Evolutionary conservation across 345 rosid genomes (phyloP).

Genomic region (Euphorbia peplus): DNA sequence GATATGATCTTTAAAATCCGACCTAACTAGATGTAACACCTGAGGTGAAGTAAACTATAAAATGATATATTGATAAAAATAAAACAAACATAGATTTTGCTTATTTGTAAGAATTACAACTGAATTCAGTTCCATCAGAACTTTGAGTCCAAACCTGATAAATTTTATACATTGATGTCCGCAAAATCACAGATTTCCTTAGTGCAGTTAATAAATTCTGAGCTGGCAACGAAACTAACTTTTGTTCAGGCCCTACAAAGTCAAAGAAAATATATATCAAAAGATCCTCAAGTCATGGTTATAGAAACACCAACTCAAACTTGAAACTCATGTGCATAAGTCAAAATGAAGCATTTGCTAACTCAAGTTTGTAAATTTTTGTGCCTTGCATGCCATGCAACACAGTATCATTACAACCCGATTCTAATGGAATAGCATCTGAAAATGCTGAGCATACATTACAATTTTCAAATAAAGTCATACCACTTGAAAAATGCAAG

Average conservation of each 20-base stretch:
- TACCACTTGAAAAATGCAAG: slow-evolving; percentile 18
- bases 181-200: slow-evolving; percentile 63
- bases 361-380: background rate
- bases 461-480: slow-evolving; percentile 12
- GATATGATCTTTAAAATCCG: background rate
- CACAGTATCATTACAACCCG: slow-evolving; percentile 17
- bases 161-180: slow-evolving; percentile 49
- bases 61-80: background rate
- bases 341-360: background rate
- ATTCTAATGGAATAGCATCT: slow-evolving; percentile 23
- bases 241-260: slow-evolving; percentile 23
- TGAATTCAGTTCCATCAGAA: slow-evolving; percentile 5
- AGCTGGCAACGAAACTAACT: slow-evolving; percentile 34
- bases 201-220: slow-evolving; percentile 59
- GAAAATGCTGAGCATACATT: slow-evolving; percentile 15
- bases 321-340: background rate
- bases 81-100: background rate
- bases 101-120: background rate
- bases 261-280: slow-evolving; percentile 1
- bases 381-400: background rate
- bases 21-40: background rate
- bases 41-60: background rate
- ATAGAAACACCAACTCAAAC: background rate
- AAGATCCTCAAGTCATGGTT: background rate
- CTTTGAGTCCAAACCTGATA: slow-evolving; percentile 45